These are phyloP conservation scores for Retiboletus fuscus DNA, from an alignment of 1,284 basidiomycete species.

Conservation along the genomic window DNA sequence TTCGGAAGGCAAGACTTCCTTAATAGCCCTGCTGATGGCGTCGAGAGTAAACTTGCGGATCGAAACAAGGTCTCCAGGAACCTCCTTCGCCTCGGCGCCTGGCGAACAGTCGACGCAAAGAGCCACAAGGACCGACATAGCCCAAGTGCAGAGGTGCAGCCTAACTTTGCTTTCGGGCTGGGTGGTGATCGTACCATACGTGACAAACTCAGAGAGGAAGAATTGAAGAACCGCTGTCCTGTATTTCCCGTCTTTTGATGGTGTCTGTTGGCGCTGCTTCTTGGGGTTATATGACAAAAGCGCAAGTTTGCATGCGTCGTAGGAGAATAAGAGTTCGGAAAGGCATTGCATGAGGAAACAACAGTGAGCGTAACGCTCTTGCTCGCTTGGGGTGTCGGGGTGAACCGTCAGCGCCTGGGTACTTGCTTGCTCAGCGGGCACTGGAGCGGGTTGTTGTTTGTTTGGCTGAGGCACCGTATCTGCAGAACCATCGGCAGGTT, in stretches of 20 bases:
- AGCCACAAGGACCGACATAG: slow-evolving; percentile 91
- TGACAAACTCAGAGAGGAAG: slow-evolving; percentile 81
- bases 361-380: slow-evolving; percentile 71
- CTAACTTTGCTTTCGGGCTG: slow-evolving; percentile 67
- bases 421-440: slow-evolving; percentile 34
- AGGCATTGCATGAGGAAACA: slow-evolving; percentile 93
- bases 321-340: slow-evolving; percentile 93
- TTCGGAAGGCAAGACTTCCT: slow-evolving; percentile 79
- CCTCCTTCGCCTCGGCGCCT: slow-evolving; percentile 78
- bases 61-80: slow-evolving; percentile 81
- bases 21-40: slow-evolving; percentile 87
- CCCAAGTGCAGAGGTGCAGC: slow-evolving; percentile 85
- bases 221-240: slow-evolving; percentile 79
- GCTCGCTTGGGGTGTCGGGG: slow-evolving; percentile 33
- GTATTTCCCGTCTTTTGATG: slow-evolving; percentile 73
- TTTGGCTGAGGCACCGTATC: slow-evolving; percentile 27
- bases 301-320: slow-evolving; percentile 89
- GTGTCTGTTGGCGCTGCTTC: slow-evolving; percentile 68
- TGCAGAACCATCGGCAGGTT: slow-evolving; percentile 44
- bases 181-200: slow-evolving; percentile 78
- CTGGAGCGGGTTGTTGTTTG: slow-evolving; percentile 31
- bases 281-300: slow-evolving; percentile 86
- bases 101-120: slow-evolving; percentile 87
- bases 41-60: slow-evolving; percentile 94
- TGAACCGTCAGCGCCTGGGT: slow-evolving; percentile 28